Evolutionary conservation across 2,329 filamentous ascomycete species (phyloP), one percentile per base, ranked within the genome.

Genomic region (Pseudogymnoascus destructans): DNA sequence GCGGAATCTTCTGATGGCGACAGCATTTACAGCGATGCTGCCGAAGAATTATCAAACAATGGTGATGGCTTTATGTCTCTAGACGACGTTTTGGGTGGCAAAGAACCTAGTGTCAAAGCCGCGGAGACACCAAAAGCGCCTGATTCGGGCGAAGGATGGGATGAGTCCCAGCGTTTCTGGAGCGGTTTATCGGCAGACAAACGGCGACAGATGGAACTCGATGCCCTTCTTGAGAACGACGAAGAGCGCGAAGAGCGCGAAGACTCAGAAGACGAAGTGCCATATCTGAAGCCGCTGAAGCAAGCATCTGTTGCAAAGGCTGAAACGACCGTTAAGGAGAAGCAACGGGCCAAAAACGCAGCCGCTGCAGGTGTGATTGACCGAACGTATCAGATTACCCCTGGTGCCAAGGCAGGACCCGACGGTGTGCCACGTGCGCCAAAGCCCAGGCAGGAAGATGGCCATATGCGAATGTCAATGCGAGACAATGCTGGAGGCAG

Each of bases 1-100:
- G 5, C 9, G 23, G 46, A 52, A 11, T 52, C 78, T n/a, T 73
- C 73, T 3, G 80, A 82, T 58, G 72, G 72, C 11, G 74, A 73
- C 55, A 84, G 79, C 61, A 77, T 87, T 21, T 91, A 88, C 67
- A 89, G 84, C 63, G 87, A 91, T 70, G 87, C 87, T 1, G 85
- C 85, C 58, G 87, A 91, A 70, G 85, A 89, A 61, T 73, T 86
- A 0, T 80, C 80, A 0, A 83, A 88, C 11, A 15, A 15, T 27
- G 66, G 76, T 3, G 79, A 80, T 52, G 86, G 84, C 0, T 91
- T 89, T 65, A 75, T 82, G 66, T 90, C 86, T 3, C 74, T 91
- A 6, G 79, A 90, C 69, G 87, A 87, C 9, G 79, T 90, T 7
- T 77, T 89, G 1, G 79, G 84, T 17, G 81, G 77, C 52, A 17